Conservation (phyloP, 208 protist species). For the Trypanosoma rangeli region DNA sequence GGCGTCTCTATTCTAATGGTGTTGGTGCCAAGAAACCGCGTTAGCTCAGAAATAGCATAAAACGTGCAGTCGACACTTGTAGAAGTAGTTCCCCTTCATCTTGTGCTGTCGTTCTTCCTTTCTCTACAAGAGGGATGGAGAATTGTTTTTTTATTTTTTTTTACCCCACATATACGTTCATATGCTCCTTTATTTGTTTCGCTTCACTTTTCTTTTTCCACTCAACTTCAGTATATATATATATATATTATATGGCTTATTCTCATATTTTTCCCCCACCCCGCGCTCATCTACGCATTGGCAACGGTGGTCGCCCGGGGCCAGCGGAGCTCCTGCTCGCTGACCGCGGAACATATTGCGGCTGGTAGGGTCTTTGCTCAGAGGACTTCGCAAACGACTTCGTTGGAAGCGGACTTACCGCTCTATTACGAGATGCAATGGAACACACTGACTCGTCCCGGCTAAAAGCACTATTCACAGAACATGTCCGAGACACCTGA, state of each 20-base stretch:
- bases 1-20: too few species aligned
- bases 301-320: constrained; percentile 6
- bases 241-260: not conserved
- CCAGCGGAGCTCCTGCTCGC: not conserved
- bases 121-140: not conserved
- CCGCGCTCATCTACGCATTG: constrained; percentile 11
- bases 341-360: constrained; percentile 18
- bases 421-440: constrained; percentile 48
- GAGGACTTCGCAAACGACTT: constrained; percentile 50
- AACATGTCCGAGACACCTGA: constrained; percentile 20
- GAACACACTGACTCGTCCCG: constrained; percentile 64
- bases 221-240: not conserved
- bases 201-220: constrained; percentile 4
- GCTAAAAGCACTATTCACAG: constrained; percentile 39
- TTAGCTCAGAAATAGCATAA: too few species aligned
- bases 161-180: constrained; percentile 1
- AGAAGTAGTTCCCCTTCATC: too few species aligned
- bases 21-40: too few species aligned
- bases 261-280: not conserved
- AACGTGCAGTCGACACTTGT: too few species aligned
- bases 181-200: constrained; percentile 7
- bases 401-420: constrained; percentile 61
- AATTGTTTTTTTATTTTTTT: constrained; percentile 12
- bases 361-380: constrained; percentile 31
- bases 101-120: not conserved